Evolutionary conservation across 768 basidiomycete genomes (phyloP).

Genomic region (Tulasnella calospora): DNA sequence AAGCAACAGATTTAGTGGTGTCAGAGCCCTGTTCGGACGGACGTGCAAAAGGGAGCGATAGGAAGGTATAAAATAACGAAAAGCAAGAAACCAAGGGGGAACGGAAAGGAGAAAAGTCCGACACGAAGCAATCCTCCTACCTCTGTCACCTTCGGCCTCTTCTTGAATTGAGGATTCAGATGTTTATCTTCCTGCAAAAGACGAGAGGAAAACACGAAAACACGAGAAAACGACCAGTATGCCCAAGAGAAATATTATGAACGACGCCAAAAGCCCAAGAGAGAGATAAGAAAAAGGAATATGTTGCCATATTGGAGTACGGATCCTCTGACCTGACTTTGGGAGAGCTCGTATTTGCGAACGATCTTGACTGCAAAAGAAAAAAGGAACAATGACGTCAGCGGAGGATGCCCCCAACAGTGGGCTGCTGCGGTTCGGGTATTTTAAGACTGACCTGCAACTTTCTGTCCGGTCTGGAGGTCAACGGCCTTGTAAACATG

Average conservation of each 20-base stretch:
- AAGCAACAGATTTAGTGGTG: slow-evolving; percentile 27
- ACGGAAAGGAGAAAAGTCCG: slow-evolving; percentile 26
- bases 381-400: not conserved
- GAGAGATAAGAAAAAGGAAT: slow-evolving; percentile 13
- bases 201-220: slow-evolving; percentile 29
- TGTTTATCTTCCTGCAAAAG: slow-evolving; percentile 76
- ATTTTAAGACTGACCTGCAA: slow-evolving; percentile 60
- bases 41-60: slow-evolving; percentile 28
- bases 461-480: slow-evolving; percentile 63
- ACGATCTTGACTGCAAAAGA: slow-evolving; percentile 74
- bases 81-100: not conserved
- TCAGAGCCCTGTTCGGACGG: slow-evolving; percentile 28
- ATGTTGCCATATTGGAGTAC: slow-evolving; percentile 11
- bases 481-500: slow-evolving; percentile 94
- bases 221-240: slow-evolving; percentile 21
- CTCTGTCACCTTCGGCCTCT: slow-evolving; percentile 97
- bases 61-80: slow-evolving; percentile 28
- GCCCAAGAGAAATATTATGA: slow-evolving; percentile 26
- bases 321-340: slow-evolving; percentile 70
- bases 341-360: slow-evolving; percentile 85
- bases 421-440: not conserved
- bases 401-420: not conserved
- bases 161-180: slow-evolving; percentile 90
- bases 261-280: slow-evolving; percentile 27
- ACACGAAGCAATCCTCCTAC: slow-evolving; percentile 46